Evolutionary conservation across 495 filamentous ascomycete genomes (phyloP).

Genomic region (Rostrohypoxylon terebratum): DNA sequence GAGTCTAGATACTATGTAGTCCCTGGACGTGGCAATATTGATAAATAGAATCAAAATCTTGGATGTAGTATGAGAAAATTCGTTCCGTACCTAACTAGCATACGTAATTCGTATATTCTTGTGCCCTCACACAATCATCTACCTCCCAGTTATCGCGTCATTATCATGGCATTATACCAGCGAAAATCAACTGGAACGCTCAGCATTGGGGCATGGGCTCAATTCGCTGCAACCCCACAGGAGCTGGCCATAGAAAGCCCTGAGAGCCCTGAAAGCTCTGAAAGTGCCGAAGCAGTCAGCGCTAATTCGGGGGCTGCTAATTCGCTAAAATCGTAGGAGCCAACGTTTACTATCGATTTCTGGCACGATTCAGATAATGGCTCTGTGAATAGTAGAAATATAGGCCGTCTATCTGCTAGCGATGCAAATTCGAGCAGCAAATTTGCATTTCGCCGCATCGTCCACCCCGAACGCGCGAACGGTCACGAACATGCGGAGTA

Average conservation of each 20-base stretch:
- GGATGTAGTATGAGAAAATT: conserved; percentile 14
- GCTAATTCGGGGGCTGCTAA: background rate
- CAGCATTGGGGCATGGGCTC: conserved; percentile 32
- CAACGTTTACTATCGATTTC: conserved; percentile 27
- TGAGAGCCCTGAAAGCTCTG: background rate
- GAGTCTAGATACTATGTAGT: background rate
- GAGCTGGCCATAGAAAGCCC: conserved; percentile 3
- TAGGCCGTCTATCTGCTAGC: background rate
- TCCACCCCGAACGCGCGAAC: background rate
- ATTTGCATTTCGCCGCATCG: background rate
- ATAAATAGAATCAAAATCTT: background rate
- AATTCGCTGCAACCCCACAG: conserved; percentile 1
- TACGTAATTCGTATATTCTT: background rate
- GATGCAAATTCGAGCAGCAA: conserved; percentile 1
- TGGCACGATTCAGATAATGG: conserved; percentile 18
- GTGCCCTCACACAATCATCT: background rate
- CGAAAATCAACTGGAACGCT: conserved; percentile 16
- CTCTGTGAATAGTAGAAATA: background rate
- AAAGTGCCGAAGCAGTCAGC: background rate
- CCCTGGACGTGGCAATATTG: background rate
- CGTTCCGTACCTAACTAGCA: background rate
- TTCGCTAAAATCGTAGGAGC: conserved; percentile 26
- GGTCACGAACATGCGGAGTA: background rate
- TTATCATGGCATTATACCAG: conserved; percentile 17
- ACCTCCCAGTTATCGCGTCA: background rate